Base-by-base conservation (phyloP, 2,329 filamentous ascomycete genomes). In the Fusarium cyanostomum region DNA sequence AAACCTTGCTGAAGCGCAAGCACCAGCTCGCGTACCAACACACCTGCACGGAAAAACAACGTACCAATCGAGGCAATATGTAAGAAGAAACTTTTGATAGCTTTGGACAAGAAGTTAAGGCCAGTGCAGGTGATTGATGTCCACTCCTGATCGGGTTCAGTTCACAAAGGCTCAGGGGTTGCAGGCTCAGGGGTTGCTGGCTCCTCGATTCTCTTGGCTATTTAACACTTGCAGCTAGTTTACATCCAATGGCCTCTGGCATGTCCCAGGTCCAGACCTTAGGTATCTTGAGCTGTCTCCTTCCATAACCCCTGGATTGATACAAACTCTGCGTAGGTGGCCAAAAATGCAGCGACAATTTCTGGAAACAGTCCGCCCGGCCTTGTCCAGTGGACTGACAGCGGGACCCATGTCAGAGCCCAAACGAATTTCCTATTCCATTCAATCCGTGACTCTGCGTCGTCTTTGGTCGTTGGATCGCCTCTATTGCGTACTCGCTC, bases 281-380 rank as follows among this genome's bases (percentile, higher is more conserved):
- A 41, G 10, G 8, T 1, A 37, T 3, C 24, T 24, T 44, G 18
- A n/a, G 50, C 50, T 6, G 41, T 41, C 1, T 50, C 59, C 7
- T 27, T 64, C 63, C 63, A 66, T 11, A 66, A 1, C 18, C 35
- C 37, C 18, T 30, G 28, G 0, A 67, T 46, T 12, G 59, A 59
- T 9, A 64, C 48, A 7, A 56, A 67, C 30, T 67, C 59, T 1
- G 56, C 38, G 27, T 66, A 66, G 2, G 63, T 52, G 11, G 55
- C 44, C 15, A 66, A 16, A 2, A 60, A 49, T 0, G 59, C 52
- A 13, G 63, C 62, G 3, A 61, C 2, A 10, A 21, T 16, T 15
- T 66, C 63, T 0, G 63, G 55, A 5, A 66, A 18, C 4, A 66
- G 5, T 0, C 59, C 59, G 5, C 34, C 62, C 1, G 50, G 55